phyloP scores from a whole-genome alignment of 192 early-diverging fungal species.

The Dissophora globulifera region DNA sequence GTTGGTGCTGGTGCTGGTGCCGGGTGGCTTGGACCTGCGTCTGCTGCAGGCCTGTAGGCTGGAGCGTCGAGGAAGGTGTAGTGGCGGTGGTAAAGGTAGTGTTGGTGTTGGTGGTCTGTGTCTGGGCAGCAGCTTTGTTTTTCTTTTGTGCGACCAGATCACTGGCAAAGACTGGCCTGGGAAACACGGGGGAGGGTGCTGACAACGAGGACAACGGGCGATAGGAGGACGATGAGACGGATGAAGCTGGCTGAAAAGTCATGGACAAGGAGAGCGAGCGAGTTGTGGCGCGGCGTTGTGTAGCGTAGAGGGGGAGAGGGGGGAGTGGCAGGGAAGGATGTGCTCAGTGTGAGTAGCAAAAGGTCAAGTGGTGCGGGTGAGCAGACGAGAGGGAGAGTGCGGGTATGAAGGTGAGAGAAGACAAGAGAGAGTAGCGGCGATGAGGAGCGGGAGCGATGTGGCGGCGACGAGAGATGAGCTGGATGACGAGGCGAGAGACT shows the following conservation, averaged over 20 bases:
- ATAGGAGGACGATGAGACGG: neutral
- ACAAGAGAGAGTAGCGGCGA: neutral
- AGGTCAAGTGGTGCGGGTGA: neutral
- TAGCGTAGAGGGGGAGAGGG: neutral
- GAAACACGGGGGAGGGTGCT: neutral
- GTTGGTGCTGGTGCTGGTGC: neutral
- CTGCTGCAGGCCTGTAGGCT: neutral
- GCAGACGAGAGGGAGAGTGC: neutral
- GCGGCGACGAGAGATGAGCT: too few relatives aligned
- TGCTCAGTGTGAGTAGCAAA: too few relatives aligned
- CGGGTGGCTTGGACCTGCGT: neutral
- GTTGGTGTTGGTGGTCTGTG: too few relatives aligned
- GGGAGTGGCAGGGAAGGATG: neutral
- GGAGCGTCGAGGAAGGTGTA: neutral
- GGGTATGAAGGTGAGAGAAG: neutral
- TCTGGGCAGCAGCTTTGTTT: neutral
- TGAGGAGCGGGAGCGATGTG: too few relatives aligned
- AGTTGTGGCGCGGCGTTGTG: neutral
- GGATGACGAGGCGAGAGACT: too few relatives aligned
- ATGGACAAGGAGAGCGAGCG: neutral
- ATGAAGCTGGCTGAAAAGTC: neutral
- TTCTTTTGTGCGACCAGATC: conserved; percentile 14
- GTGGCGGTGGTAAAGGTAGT: neutral
- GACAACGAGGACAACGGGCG: neutral
- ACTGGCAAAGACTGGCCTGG: conserved; percentile 14